A percentile compares a stretch with the other conserved stretches of the same genome.
Conservation (phyloP, 176 grass and related monocot genomes). For the Aechmea fasciata region DNA sequence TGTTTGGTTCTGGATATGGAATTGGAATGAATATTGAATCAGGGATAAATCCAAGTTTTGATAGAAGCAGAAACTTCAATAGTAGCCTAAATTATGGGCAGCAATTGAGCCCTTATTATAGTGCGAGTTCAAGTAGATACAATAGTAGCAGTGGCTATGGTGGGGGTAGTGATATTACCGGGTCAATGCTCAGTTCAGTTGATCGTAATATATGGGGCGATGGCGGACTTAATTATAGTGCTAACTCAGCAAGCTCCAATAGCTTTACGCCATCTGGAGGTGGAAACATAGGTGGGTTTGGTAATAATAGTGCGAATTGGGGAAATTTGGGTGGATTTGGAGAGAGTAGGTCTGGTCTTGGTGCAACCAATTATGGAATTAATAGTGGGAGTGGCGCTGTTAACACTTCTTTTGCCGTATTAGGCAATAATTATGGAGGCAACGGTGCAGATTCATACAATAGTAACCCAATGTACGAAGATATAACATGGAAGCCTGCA, state of each 20-base stretch:
- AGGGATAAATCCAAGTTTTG: conserved; percentile 49
- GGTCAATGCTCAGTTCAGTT: conserved; percentile 59
- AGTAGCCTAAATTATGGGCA: conserved; percentile 49
- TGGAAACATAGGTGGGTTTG: conserved; percentile 25
- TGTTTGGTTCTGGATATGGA: conserved; percentile 53
- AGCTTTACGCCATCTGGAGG: conserved; percentile 47
- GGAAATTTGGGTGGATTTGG: conserved; percentile 27
- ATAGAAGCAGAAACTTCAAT: conserved; percentile 36
- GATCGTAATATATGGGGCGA: conserved; percentile 68
- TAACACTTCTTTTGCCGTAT: conserved; percentile 42
- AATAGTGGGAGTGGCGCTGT: conserved; percentile 44
- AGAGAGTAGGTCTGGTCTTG: conserved; percentile 46
- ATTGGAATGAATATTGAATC: conserved; percentile 60
- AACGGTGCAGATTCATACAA: conserved; percentile 28
- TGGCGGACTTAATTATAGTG: conserved; percentile 37
- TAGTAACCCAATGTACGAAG: conserved; percentile 56
- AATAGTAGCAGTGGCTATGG: conserved; percentile 41
- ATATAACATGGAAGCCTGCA: conserved; percentile 47
- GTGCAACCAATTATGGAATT: conserved; percentile 38
- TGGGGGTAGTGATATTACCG: conserved; percentile 50
- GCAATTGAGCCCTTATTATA: conserved; percentile 50
- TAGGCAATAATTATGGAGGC: conserved; percentile 41
- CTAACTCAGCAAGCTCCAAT: conserved; percentile 45
- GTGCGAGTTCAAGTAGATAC: conserved; percentile 62
- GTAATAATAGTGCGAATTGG: conserved; percentile 34